A percentile compares a stretch with the other conserved stretches of the same genome.
These are phyloP conservation scores for Pythium utonaiense DNA, from an alignment of 352 stramenopile species.

Conservation along the genomic window DNA sequence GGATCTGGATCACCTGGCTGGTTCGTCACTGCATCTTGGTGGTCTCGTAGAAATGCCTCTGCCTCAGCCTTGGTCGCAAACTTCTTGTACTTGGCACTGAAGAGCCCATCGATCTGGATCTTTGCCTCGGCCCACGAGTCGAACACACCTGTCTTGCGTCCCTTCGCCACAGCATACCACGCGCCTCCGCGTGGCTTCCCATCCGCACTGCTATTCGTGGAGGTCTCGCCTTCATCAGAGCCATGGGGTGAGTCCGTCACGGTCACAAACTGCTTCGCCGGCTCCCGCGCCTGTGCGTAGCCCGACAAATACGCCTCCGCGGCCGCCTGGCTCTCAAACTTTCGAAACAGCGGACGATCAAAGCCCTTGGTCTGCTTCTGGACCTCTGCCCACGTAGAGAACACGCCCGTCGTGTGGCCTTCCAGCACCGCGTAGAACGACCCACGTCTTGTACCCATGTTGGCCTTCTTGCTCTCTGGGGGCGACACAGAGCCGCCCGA, in stretches of 20 bases:
- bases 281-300: constrained; percentile 9
- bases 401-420: constrained; percentile 33
- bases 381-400: constrained; percentile 33
- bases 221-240: neutral
- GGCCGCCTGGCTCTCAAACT: constrained; percentile 26
- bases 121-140: constrained; percentile 51
- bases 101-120: constrained; percentile 45
- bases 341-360: constrained; percentile 25
- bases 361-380: constrained; percentile 28
- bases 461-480: constrained; percentile 9
- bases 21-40: constrained; percentile 4
- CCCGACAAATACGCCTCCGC: constrained; percentile 26
- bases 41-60: constrained; percentile 43
- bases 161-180: constrained; percentile 56
- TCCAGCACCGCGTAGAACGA: constrained; percentile 24
- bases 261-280: neutral
- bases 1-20: constrained; percentile 36
- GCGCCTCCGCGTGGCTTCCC: neutral
- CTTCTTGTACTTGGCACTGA: constrained; percentile 55
- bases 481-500: neutral
- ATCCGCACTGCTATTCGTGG: neutral
- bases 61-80: constrained; percentile 46
- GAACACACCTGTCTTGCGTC: constrained; percentile 49
- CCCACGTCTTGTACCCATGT: constrained; percentile 7
- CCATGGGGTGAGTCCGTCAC: neutral